Base-by-base conservation (phyloP, 73 alveolate species). In the Paramecium pentaurelia region DNA sequence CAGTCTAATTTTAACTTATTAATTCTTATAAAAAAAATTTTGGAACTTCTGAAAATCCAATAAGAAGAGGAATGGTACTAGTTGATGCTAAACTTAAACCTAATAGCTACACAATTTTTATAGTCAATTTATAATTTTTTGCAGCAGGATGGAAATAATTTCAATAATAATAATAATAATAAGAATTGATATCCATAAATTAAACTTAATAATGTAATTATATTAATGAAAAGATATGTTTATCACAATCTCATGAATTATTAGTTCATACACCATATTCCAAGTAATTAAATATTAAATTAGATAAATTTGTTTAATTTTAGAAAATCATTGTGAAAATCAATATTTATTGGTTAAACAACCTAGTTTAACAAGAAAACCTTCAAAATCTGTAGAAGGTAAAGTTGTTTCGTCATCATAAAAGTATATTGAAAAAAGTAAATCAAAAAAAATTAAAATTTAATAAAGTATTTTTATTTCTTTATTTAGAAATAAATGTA, bases 21-120 rank as follows among this genome's bases (percentile, higher is more conserved):
- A 30, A 84, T 64, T 51, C 47, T 25, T 54, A 94, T 94, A n/a
- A 86, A 91, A 60, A 91, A 94, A 89, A 87, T 4, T 28, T 96
- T 40, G 91, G 93, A 11, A 95, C 93, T 37, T 73, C 94, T 40
- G 96, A 96, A 84, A 97, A 97, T 71, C 86, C 94, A 45, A 96
- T 97, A 36, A 94, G 98, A 92, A 95, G 92, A 73, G 99, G 99
- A 18, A 97, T 94, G 98, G 97, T 95, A 27, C 87, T 98, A 8
- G 93, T 98, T 36, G 98, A 64, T 64, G 20, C 42, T 12, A 64
- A 64, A 28, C 84, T 64, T 28, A 64, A 64, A 64, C 84, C 84
- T 12, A 64, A 64, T 64, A 64, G 84, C 12, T 64, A 32, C 6
- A 64, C 51, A 32, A 34, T 32, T 32, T 64, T 64, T 14, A 34